Percentiles rank a stretch among this genome's conserved stretches.
phyloP scores from a whole-genome alignment of 805 yeast species.

The Ogataea trehaloabstinens region DNA sequence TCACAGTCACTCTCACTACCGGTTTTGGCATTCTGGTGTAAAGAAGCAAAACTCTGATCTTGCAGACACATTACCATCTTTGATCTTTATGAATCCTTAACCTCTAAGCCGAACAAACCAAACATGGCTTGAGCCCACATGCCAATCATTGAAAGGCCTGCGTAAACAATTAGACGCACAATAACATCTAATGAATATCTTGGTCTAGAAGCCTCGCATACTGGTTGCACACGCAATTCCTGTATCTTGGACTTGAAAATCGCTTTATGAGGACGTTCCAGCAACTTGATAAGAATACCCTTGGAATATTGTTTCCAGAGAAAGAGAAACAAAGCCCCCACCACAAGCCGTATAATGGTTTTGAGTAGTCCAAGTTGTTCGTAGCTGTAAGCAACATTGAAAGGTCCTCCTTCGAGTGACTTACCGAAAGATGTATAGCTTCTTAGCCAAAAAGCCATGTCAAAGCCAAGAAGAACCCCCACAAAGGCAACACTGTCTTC shows the following conservation, averaged over 20 bases:
- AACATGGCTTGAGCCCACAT: slow-evolving; percentile 26
- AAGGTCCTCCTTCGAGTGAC: slow-evolving; percentile 5
- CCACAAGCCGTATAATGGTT: slow-evolving; percentile 44
- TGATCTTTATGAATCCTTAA: background rate
- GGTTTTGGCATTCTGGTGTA: slow-evolving; percentile 2
- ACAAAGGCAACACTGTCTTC: slow-evolving; percentile 93
- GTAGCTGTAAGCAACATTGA: slow-evolving; percentile 41
- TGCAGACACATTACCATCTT: too few species aligned
- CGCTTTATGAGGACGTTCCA: slow-evolving; percentile 54
- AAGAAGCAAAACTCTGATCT: too few species aligned
- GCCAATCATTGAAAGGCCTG: slow-evolving; percentile 69
- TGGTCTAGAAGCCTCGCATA: slow-evolving; percentile 51
- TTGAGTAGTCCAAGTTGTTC: slow-evolving; percentile 41
- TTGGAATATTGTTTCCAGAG: slow-evolving; percentile 76
- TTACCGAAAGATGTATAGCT: slow-evolving; percentile 16
- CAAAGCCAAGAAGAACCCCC: slow-evolving; percentile 82
- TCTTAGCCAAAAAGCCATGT: slow-evolving; percentile 56
- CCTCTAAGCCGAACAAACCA: slow-evolving; percentile 17
- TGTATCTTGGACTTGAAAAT: slow-evolving; percentile 6
- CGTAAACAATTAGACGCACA: slow-evolving; percentile 75
- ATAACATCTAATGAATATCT: slow-evolving; percentile 74
- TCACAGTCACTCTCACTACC: slow-evolving; percentile 17
- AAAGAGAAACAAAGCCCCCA: slow-evolving; percentile 64
- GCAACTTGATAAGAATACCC: slow-evolving; percentile 53
- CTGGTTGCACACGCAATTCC: background rate